Base-by-base conservation (phyloP, 169 alveolate genomes). In the Plasmodium falciparum region DNA sequence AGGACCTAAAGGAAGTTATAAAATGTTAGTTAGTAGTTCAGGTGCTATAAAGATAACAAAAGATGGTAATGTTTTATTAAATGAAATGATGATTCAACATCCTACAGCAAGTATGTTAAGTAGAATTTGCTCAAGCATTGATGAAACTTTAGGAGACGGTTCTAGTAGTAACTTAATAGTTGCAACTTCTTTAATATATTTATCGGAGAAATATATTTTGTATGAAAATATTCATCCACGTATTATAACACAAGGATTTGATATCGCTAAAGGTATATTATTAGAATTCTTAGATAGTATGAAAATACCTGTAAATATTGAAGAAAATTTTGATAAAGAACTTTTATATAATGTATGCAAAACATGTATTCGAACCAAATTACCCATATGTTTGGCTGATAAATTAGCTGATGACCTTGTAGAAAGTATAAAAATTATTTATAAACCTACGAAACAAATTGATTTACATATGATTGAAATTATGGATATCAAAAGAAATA, bases 71-170 rank as follows among this genome's bases (percentile, higher is more conserved):
- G 99, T 98, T 6, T 96, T 99, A 43, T 97, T 99, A 62, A 97
- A 98, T 67, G 99, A 99, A 78, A 99, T 99, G 99, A 97, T 97
- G 96, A 98, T 99, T 52, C 98, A 98, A 86, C 99, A 99, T 94
- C 99, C 99, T 6, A 99, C 99, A 5, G 99, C 99, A 11, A 97
- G 99, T 80, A 98, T 99, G 99, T 97, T 99, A 65, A 99, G 99
- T 49, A 93, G 99, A 75, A 99, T 99, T 17, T 98, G 99, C 22
- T 97, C 99, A 7, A 99, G 99, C 33, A 98, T 98, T 95, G 99
- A 99, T 93, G 99, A 98, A 72, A 98, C 97, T 24, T 98, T 98
- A 22, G 99, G 99, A 17, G 99, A 99, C 90, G 99, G 99, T 3
- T 98, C 99, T 29, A 97, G 99, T 49, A 96, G 99, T 43, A 98